phyloP scores from a whole-genome alignment of 169 alveolate genomes.

The Plasmodium vinckei region DNA sequence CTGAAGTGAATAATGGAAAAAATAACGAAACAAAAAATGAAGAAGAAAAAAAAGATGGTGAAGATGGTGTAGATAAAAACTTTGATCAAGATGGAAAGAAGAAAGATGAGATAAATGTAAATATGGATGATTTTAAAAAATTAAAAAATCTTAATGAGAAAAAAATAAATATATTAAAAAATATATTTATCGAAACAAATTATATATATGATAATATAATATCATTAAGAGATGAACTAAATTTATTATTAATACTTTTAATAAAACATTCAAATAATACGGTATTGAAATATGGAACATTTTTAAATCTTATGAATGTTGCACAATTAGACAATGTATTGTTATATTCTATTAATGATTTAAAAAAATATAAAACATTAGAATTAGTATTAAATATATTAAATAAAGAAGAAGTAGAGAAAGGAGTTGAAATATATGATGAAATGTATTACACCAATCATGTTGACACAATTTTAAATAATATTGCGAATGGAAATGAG shows the following conservation, averaged over 20 bases:
- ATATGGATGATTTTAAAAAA: constrained; percentile 44
- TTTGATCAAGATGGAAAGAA: constrained; percentile 7
- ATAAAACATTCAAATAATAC: constrained; percentile 64
- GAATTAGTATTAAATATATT: constrained; percentile 34
- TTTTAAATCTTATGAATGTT: constrained; percentile 64
- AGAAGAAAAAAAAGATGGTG: neutral
- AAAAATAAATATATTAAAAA: constrained; percentile 29
- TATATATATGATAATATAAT: constrained; percentile 54
- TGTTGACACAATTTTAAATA: neutral
- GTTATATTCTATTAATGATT: constrained; percentile 53
- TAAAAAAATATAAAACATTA: constrained; percentile 36
- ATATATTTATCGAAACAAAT: constrained; percentile 56
- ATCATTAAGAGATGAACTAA: constrained; percentile 59
- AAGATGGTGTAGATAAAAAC: constrained; percentile 12
- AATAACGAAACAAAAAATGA: neutral
- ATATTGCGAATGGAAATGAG: neutral
- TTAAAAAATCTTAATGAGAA: constrained; percentile 34
- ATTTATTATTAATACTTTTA: constrained; percentile 23
- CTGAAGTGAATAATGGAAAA: neutral
- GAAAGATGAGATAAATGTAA: constrained; percentile 3
- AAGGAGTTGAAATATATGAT: neutral
- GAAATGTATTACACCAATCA: neutral
- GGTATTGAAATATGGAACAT: constrained; percentile 49
- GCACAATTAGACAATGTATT: constrained; percentile 75
- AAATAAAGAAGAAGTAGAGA: constrained; percentile 5